phyloP scores from a whole-genome alignment of 352 stramenopile species.

The Phytophthora rubi region DNA sequence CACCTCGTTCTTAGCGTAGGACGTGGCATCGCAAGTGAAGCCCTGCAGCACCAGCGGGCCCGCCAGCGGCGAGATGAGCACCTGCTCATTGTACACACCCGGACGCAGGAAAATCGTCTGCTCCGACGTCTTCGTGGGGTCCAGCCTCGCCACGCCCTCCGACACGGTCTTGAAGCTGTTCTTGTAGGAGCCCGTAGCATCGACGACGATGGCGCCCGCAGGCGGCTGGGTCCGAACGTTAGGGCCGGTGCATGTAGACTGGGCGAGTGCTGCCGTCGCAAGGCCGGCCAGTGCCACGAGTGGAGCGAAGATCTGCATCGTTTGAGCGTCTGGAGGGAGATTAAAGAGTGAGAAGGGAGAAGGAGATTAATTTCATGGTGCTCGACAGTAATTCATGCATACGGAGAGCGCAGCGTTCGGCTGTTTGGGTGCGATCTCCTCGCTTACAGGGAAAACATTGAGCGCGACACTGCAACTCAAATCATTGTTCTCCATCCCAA shows the following conservation, averaged over 20 bases:
- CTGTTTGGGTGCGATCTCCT: neutral
- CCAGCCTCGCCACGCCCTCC: neutral
- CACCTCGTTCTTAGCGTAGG: neutral
- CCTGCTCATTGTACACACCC: neutral
- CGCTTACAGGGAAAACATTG: neutral
- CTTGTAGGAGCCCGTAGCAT: neutral
- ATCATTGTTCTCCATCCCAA: slow-evolving; percentile 22
- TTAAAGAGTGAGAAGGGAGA: neutral
- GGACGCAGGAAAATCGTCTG: neutral
- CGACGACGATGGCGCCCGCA: neutral
- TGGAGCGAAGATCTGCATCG: neutral
- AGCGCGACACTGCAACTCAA: slow-evolving; percentile 12
- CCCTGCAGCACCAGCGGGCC: neutral
- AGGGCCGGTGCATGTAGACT: neutral
- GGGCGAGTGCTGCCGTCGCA: neutral
- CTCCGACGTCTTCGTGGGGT: neutral
- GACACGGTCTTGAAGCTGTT: neutral
- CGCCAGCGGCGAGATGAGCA: neutral
- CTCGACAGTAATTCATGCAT: neutral
- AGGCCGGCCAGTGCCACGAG: neutral
- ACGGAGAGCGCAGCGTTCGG: neutral
- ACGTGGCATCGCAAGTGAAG: neutral
- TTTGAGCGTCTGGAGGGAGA: neutral
- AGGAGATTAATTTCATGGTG: slow-evolving; percentile 11
- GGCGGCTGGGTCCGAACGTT: neutral